These are phyloP conservation scores for Hylodesmum podocarpum DNA, from an alignment of 306 rosid genomes.

Conservation along the genomic window DNA sequence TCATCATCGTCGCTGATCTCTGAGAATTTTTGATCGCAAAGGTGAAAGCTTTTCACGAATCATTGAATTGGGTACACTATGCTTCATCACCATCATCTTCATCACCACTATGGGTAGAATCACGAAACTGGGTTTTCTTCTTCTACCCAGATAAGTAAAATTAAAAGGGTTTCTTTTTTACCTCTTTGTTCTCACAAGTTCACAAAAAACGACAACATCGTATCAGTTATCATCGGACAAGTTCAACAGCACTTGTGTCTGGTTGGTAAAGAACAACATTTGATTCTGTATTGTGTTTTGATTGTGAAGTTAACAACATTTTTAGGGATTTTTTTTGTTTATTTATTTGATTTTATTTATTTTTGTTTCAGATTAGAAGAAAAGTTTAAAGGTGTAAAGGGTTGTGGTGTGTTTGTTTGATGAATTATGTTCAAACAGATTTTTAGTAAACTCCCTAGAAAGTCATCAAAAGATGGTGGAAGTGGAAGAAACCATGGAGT, in stretches of 20 bases:
- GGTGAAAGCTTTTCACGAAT: neutral
- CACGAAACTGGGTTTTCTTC: constrained; percentile 30
- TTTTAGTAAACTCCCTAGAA: constrained; percentile 57
- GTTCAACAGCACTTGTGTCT: too few species aligned
- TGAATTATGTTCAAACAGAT: constrained; percentile 66
- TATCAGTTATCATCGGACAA: neutral
- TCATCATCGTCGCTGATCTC: constrained; percentile 11
- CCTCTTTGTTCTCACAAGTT: neutral
- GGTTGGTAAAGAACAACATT: constrained; percentile 9
- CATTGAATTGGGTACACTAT: constrained; percentile 1
- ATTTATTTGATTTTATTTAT: neutral
- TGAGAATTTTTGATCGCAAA: constrained; percentile 27
- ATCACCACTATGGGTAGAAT: constrained; percentile 27
- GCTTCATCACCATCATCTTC: neutral
- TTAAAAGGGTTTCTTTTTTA: constrained; percentile 3
- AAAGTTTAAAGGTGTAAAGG: neutral
- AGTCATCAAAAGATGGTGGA: constrained; percentile 58
- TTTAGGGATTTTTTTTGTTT: neutral
- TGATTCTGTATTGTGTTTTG: constrained; percentile 3
- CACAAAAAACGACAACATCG: neutral
- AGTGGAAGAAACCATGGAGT: constrained; percentile 34
- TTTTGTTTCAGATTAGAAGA: neutral
- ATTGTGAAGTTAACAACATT: neutral
- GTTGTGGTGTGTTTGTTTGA: constrained; percentile 21
- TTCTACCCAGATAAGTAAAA: constrained; percentile 39